These are phyloP conservation scores for Tephrocybe sp. DNA, from an alignment of 768 basidiomycete genomes.

Conservation along the genomic window DNA sequence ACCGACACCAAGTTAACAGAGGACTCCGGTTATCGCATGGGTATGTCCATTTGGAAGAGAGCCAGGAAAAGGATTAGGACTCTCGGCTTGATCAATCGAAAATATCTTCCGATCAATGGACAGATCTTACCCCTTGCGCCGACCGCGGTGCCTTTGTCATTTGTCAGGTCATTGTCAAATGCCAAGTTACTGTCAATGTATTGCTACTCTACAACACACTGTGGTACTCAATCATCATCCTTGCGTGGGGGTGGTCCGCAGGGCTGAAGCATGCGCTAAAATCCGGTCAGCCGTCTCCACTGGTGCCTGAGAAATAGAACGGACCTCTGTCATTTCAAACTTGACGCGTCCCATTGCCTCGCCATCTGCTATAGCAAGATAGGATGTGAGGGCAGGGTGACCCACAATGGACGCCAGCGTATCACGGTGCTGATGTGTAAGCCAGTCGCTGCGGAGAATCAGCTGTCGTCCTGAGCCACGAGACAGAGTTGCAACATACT, in stretches of 20 bases:
- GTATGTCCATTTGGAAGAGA: constrained; percentile 13
- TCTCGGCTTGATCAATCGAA: neutral
- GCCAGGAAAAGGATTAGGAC: neutral
- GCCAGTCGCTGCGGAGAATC: constrained; percentile 75
- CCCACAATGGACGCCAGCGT: constrained; percentile 92
- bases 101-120: constrained; percentile 17
- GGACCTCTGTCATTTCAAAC: constrained; percentile 96
- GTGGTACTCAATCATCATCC: constrained; percentile 84
- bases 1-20: neutral
- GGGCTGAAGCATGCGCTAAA: constrained; percentile 89
- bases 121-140: constrained; percentile 1
- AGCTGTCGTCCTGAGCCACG: constrained; percentile 10
- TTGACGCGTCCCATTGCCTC: constrained; percentile 86
- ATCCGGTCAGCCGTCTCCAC: constrained; percentile 10
- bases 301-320: constrained; percentile 16
- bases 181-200: neutral
- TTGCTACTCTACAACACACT: constrained; percentile 8
- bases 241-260: constrained; percentile 91
- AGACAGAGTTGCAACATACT: constrained; percentile 50
- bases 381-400: constrained; percentile 83
- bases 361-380: constrained; percentile 90
- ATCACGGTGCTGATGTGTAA: constrained; percentile 96
- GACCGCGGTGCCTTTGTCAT: constrained; percentile 13
- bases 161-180: constrained; percentile 7
- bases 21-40: constrained; percentile 14